Percentiles rank a stretch among this genome's conserved stretches.
phyloP scores from a whole-genome alignment of 2,329 filamentous ascomycete species.

The Ophiostoma sp. region DNA sequence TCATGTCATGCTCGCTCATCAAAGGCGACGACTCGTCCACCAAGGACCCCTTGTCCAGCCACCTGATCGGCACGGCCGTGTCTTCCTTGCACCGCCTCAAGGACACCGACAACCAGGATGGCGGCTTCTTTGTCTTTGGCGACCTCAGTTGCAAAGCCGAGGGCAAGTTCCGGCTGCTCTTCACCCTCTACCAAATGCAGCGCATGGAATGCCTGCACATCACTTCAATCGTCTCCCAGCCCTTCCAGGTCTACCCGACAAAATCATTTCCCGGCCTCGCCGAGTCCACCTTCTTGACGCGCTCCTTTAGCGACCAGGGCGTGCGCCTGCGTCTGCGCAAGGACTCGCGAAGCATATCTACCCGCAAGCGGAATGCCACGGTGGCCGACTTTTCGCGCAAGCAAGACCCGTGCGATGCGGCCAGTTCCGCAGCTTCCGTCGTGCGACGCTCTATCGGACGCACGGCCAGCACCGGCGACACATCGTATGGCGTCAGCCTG shows the following conservation, averaged over 20 bases:
- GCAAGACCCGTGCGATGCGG: slow-evolving; percentile 20
- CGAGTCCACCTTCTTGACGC: slow-evolving; percentile 68
- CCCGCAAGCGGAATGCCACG: slow-evolving; percentile 42
- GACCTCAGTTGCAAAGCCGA: slow-evolving; percentile 74
- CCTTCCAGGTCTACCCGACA: slow-evolving; percentile 59
- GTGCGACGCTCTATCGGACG: slow-evolving; percentile 18
- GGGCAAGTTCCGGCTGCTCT: slow-evolving; percentile 67
- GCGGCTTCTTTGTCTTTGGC: slow-evolving; percentile 85
- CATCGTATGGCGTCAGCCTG: background rate
- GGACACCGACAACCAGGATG: slow-evolving; percentile 69
- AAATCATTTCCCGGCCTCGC: slow-evolving; percentile 61
- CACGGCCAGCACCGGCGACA: slow-evolving; percentile 17
- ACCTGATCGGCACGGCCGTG: slow-evolving; percentile 65
- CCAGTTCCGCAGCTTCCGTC: background rate
- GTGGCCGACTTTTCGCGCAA: slow-evolving; percentile 30
- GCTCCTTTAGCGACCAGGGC: slow-evolving; percentile 80
- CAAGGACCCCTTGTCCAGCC: slow-evolving; percentile 42
- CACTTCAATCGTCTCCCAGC: slow-evolving; percentile 50
- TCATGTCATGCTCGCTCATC: slow-evolving; percentile 44
- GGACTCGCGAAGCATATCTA: slow-evolving; percentile 60
- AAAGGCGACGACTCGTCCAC: slow-evolving; percentile 40
- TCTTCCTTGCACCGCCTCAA: slow-evolving; percentile 80
- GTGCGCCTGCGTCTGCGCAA: slow-evolving; percentile 78
- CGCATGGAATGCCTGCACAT: slow-evolving; percentile 36
- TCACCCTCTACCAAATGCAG: slow-evolving; percentile 69